A percentile compares a stretch with the other conserved stretches of the same genome.
Conservation (phyloP, 1,284 basidiomycete genomes). For the Salmacisia buchloeana region DNA sequence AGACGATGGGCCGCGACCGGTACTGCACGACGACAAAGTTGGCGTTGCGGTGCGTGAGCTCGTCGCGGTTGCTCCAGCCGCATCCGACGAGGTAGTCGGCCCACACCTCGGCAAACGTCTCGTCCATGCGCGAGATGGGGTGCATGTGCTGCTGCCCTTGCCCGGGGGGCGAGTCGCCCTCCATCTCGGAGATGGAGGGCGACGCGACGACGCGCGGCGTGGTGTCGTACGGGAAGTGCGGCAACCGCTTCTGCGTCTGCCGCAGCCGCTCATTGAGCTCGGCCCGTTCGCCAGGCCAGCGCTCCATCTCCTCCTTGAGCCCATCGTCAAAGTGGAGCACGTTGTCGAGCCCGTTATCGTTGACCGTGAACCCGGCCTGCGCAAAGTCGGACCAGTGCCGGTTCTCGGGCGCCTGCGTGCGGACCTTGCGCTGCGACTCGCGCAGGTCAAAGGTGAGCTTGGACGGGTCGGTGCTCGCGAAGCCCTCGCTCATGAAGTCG, state of each 20-base stretch:
- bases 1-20: conserved; percentile 27
- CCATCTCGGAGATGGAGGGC: conserved; percentile 11
- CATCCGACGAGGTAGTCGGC: conserved; percentile 44
- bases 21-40: conserved; percentile 48
- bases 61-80: conserved; percentile 49
- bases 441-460: conserved; percentile 45
- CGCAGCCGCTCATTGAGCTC: conserved; percentile 18
- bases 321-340: conserved; percentile 43
- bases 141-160: conserved; percentile 18
- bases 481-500: conserved; percentile 40
- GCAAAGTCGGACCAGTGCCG: conserved; percentile 43
- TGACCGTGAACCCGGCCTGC: conserved; percentile 28
- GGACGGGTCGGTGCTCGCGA: conserved; percentile 38
- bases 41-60: conserved; percentile 44
- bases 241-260: conserved; percentile 23
- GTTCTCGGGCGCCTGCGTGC: conserved; percentile 22
- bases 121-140: conserved; percentile 40
- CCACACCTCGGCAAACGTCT: conserved; percentile 45
- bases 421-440: conserved; percentile 35
- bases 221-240: conserved; percentile 41
- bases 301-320: conserved; percentile 34
- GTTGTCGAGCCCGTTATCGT: conserved; percentile 22
- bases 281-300: conserved; percentile 30
- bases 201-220: conserved; percentile 27
- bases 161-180: conserved; percentile 12